Evolutionary conservation across 2,329 filamentous ascomycete species (phyloP), one percentile per base, ranked within the genome.

Genomic region (Fusarium sp.): DNA sequence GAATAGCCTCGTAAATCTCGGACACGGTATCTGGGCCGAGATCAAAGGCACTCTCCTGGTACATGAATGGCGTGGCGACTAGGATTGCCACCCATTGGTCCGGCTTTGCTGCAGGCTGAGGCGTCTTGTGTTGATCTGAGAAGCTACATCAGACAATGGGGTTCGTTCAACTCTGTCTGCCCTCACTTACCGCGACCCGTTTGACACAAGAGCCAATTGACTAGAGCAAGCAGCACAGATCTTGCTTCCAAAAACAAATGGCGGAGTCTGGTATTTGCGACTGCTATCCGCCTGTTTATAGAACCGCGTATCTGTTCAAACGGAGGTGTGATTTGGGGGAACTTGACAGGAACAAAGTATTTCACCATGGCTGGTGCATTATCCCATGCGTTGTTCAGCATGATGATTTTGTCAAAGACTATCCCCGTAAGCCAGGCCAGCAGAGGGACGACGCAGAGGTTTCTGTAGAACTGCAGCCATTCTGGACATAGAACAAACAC

Each of bases 381-480:
- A 13, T 59, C 58, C 59, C 36, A 63, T n/a, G 35, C 35, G 2
- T 59, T 29, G 25, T 43, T 63, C n/a, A 59, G 25, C 10, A 32
- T 27, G 4, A 49, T 47, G 7, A 63, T n/a, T n/a, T 49, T 15
- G 6, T 63, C 44, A 10, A 62, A 62, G 1, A 11, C 37, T 13
- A 35, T 41, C 3, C 38, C 33, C 2, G 53, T 63, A 4, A 63
- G 36, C 44, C 55, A 63, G 2, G 53, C 58, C 2, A 62, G 13
- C 9, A 63, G 8, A 3, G 59, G 58, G 5, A 62, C 36, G 1
- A 59, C 19, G 1, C 43, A 47, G 4, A 63, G 58, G 1, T 62
- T 62, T 4, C 59, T 35, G n/a, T 62, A 62, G 5, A 62, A 19
- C 0, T 58, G 54, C 1, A 59, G 6, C 29, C 59, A 43, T 41